Evolutionary conservation across 2,329 filamentous ascomycete genomes (phyloP).

Genomic region (Fusarium sp.): DNA sequence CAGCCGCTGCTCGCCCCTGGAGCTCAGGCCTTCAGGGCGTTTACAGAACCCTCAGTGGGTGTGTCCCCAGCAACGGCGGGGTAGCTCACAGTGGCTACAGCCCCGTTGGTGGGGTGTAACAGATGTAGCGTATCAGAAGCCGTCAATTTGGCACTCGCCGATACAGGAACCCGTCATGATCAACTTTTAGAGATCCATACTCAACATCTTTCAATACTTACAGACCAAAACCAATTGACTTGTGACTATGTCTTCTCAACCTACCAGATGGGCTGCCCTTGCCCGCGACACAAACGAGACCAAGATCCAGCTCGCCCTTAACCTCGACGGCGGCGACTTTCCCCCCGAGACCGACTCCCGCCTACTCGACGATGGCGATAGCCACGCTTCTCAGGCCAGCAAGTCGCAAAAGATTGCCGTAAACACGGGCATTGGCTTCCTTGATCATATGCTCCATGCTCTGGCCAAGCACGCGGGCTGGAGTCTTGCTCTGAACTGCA

Average conservation of each 20-base stretch:
- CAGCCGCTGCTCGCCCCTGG: conserved; percentile 10
- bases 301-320: conserved; percentile 91
- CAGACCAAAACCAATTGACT: conserved; percentile 23
- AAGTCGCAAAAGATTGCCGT: conserved; percentile 86
- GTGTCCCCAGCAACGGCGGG: conserved; percentile 44
- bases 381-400: conserved; percentile 85
- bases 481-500: conserved; percentile 84
- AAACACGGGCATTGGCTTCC: conserved; percentile 94
- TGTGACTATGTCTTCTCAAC: conserved; percentile 40
- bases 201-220: conserved; percentile 1
- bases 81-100: conserved; percentile 40
- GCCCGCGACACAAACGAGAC: conserved; percentile 97
- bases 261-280: conserved; percentile 75
- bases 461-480: conserved; percentile 95
- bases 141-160: conserved; percentile 43
- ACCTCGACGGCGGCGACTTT: conserved; percentile 88
- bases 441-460: conserved; percentile 99
- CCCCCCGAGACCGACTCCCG: conserved; percentile 69
- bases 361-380: conserved; percentile 60
- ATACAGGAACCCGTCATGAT: conserved; percentile 42
- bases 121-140: conserved; percentile 38
- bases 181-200: conserved; percentile 23
- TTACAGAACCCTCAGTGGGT: conserved; percentile 34
- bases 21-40: conserved; percentile 29
- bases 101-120: conserved; percentile 21